Percentiles rank a stretch among this genome's conserved stretches.
Evolutionary conservation across 768 basidiomycete genomes (phyloP).

Genomic region (Boletus patriciae): DNA sequence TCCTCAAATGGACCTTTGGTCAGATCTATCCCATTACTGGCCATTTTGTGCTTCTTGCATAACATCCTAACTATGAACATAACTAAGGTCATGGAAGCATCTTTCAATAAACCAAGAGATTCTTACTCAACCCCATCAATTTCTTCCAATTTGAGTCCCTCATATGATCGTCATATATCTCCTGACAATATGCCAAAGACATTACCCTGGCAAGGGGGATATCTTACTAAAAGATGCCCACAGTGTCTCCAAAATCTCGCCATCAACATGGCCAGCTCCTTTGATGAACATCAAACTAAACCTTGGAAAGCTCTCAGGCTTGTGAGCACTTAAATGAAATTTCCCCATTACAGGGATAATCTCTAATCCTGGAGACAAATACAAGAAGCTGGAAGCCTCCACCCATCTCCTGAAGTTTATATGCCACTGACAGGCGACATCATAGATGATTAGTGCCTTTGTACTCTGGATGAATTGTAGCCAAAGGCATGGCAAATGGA

Average conservation of each 20-base stretch:
- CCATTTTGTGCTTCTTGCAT: too few relatives aligned
- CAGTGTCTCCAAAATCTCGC: slow-evolving; percentile 36
- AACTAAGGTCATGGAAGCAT: too few relatives aligned
- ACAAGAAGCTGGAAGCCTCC: too few relatives aligned
- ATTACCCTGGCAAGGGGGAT: slow-evolving; percentile 22
- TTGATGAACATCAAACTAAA: slow-evolving; percentile 20
- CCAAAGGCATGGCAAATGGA: too few relatives aligned
- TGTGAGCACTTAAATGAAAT: slow-evolving; percentile 35
- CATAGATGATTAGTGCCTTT: slow-evolving; percentile 26
- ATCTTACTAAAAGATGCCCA: slow-evolving; percentile 34
- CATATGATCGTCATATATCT: slow-evolving; percentile 20
- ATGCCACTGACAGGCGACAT: slow-evolving; percentile 32
- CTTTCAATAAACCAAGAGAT: too few relatives aligned
- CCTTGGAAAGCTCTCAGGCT: slow-evolving; percentile 21
- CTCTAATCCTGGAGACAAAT: too few relatives aligned
- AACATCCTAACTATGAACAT: too few relatives aligned
- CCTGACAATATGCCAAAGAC: slow-evolving; percentile 22
- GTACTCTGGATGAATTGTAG: slow-evolving; percentile 8
- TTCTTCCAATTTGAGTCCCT: too few relatives aligned
- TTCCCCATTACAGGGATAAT: slow-evolving; percentile 26
- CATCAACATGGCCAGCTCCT: slow-evolving; percentile 32
- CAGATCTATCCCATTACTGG: too few relatives aligned
- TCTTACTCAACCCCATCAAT: too few relatives aligned
- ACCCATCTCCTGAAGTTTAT: slow-evolving; percentile 14
- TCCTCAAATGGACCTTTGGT: too few relatives aligned